Evolutionary conservation across 2,329 filamentous ascomycete species (phyloP).

Genomic region (Drechslerella coelobrocha): DNA sequence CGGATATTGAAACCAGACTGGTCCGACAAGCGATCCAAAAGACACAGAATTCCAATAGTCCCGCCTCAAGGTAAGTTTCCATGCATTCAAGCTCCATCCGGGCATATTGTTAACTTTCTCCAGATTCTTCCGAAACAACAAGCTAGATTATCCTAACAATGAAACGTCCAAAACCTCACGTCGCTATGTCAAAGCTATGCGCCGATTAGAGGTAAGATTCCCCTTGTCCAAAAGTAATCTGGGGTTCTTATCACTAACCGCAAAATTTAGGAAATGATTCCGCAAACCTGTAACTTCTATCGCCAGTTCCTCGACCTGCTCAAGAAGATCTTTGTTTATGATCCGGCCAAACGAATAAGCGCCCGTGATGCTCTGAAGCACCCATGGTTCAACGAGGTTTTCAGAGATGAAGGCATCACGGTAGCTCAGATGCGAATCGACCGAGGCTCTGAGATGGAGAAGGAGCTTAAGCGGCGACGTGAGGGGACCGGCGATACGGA

Average conservation of each 20-base stretch:
- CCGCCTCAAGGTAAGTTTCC: constrained; percentile 69
- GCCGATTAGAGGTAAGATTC: constrained; percentile 65
- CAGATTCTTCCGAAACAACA: constrained; percentile 72
- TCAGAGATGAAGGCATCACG: constrained; percentile 72
- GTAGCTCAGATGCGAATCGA: constrained; percentile 69
- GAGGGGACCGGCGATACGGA: constrained; percentile 48
- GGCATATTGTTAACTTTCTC: not conserved
- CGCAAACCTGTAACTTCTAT: constrained; percentile 65
- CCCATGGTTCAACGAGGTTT: constrained; percentile 71
- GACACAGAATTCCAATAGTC: constrained; percentile 66
- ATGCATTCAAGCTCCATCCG: not conserved
- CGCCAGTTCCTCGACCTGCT: constrained; percentile 70
- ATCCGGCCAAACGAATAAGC: constrained; percentile 70
- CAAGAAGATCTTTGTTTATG: constrained; percentile 72
- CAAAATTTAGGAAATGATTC: constrained; percentile 68
- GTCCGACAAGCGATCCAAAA: constrained; percentile 67
- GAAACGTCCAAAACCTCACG: constrained; percentile 71
- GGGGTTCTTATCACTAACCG: constrained; percentile 25
- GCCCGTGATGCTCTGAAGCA: constrained; percentile 72
- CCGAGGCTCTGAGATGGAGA: constrained; percentile 56
- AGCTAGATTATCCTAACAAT: constrained; percentile 69
- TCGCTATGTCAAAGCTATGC: constrained; percentile 76
- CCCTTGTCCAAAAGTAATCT: not conserved
- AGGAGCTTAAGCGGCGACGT: constrained; percentile 37
- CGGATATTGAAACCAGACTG: constrained; percentile 67